Percentiles rank a stretch among this genome's conserved stretches.
Conservation (phyloP, 768 basidiomycete species). For the Holtermannia corniformis region DNA sequence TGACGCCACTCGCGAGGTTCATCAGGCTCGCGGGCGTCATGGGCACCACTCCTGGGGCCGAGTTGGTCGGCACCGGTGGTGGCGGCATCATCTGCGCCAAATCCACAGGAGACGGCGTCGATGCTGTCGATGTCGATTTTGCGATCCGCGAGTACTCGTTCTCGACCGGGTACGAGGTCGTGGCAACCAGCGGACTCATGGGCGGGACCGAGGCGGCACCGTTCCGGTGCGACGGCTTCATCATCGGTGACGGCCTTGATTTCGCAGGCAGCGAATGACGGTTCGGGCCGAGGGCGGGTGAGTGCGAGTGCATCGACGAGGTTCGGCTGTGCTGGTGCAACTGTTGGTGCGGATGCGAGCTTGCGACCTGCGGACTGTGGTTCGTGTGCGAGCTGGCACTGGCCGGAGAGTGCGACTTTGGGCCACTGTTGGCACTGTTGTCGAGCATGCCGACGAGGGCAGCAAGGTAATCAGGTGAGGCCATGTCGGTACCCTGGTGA, state of each 20-base stretch:
- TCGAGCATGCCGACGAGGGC: constrained; percentile 27
- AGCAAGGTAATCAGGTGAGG: constrained; percentile 25
- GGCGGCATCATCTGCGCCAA: constrained; percentile 63
- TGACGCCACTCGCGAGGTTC: constrained; percentile 61
- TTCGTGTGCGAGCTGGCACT: constrained; percentile 2
- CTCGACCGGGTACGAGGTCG: constrained; percentile 22
- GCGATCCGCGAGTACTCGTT: constrained; percentile 43
- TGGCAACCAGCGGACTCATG: constrained; percentile 27
- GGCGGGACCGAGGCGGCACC: constrained; percentile 40
- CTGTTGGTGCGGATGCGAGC: neutral
- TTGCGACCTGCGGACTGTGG: neutral
- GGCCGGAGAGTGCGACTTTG: constrained; percentile 7
- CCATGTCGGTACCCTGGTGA: constrained; percentile 18
- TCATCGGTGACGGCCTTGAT: constrained; percentile 37
- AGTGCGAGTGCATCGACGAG: neutral
- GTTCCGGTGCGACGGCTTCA: constrained; percentile 37
- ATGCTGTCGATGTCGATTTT: constrained; percentile 30
- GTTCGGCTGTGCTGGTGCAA: no score
- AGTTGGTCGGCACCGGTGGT: constrained; percentile 50
- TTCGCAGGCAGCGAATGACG: constrained; percentile 24
- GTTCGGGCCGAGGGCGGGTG: constrained; percentile 12
- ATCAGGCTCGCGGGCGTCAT: constrained; percentile 88
- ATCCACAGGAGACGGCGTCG: constrained; percentile 74
- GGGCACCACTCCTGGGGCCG: constrained; percentile 48
- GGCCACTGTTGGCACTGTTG: constrained; percentile 1